Conservation (phyloP, 1,284 basidiomycete species). For the Ganoderma lingzhi region DNA sequence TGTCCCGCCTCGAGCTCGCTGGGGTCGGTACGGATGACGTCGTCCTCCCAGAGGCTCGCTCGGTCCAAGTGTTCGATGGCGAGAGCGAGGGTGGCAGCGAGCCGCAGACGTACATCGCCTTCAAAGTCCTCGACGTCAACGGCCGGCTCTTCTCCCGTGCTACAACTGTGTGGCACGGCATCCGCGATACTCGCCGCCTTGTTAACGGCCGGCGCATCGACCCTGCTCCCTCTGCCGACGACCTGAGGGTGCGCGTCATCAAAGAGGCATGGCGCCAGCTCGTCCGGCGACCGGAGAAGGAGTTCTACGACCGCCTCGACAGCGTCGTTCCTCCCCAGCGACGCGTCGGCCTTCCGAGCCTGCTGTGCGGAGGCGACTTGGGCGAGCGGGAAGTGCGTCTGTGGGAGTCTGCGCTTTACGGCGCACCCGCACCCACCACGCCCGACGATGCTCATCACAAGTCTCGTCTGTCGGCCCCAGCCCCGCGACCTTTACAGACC, state of each 20-base stretch:
- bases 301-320: constrained; percentile 23
- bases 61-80: neutral
- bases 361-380: constrained; percentile 18
- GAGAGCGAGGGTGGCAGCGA: neutral
- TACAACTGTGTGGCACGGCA: constrained; percentile 22
- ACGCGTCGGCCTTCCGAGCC: constrained; percentile 5
- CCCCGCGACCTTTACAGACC: neutral
- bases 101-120: constrained; percentile 11
- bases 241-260: constrained; percentile 14
- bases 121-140: constrained; percentile 22
- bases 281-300: constrained; percentile 10
- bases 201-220: neutral
- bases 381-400: constrained; percentile 19
- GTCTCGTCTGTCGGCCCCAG: neutral
- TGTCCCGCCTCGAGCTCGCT: neutral
- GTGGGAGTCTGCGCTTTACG: constrained; percentile 10
- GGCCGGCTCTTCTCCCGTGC: constrained; percentile 27
- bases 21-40: no score
- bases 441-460: neutral
- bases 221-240: neutral
- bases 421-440: neutral
- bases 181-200: constrained; percentile 10
- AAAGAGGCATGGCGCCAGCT: constrained; percentile 31
- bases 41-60: neutral
- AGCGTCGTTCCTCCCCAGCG: neutral